Conservation (phyloP, 2,329 filamentous ascomycete genomes). For the Hymenoscyphus infarciens region DNA sequence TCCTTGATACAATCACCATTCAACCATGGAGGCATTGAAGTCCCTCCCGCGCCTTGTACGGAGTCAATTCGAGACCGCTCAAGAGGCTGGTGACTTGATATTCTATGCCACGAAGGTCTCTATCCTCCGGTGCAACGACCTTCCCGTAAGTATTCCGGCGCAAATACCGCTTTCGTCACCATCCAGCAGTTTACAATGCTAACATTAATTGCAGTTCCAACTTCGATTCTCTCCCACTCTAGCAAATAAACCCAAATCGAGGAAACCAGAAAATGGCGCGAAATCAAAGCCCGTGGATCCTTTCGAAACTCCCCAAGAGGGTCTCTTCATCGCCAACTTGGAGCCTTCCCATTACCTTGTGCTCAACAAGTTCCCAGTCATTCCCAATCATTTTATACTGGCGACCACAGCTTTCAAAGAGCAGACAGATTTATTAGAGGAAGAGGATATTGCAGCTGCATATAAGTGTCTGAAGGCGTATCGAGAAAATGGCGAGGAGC, state of each 20-base stretch:
- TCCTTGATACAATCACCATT: not conserved
- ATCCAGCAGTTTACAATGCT: not conserved
- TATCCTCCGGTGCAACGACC: constrained; percentile 28
- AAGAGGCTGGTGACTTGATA: constrained; percentile 28
- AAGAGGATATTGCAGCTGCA: constrained; percentile 56
- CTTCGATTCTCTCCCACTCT: constrained; percentile 67
- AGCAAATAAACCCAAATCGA: constrained; percentile 59
- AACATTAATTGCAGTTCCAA: constrained; percentile 54
- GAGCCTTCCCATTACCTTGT: constrained; percentile 59
- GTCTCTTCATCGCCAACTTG: constrained; percentile 53
- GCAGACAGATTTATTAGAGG: constrained; percentile 63
- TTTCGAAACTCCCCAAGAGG: constrained; percentile 57
- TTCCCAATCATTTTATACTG: constrained; percentile 69
- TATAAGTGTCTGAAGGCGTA: constrained; percentile 56
- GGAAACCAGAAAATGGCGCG: constrained; percentile 24
- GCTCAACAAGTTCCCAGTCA: constrained; percentile 72
- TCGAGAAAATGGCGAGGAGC: constrained; percentile 40
- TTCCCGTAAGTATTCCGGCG: constrained; percentile 25
- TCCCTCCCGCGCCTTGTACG: constrained; percentile 31
- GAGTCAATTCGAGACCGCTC: constrained; percentile 30
- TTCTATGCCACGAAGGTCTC: constrained; percentile 33
- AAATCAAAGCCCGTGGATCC: constrained; percentile 50
- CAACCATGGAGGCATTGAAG: constrained; percentile 18
- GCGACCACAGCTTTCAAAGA: constrained; percentile 59
- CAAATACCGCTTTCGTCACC: not conserved